Percentiles rank a stretch among this genome's conserved stretches.
Evolutionary conservation across 176 grass and related monocot species (phyloP).

Genomic region (Avena eriantha): DNA sequence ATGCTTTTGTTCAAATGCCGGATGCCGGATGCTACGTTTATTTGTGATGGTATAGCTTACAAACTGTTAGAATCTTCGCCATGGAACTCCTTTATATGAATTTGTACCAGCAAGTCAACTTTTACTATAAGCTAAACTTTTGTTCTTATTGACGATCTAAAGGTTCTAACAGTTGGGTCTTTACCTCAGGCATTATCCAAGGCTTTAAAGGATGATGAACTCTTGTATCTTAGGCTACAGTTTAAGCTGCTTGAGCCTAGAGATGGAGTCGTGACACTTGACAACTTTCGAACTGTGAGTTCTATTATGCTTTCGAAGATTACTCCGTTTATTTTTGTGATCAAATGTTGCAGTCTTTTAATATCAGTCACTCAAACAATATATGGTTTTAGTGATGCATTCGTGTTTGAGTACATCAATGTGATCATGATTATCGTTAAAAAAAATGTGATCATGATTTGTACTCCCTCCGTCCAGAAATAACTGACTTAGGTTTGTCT

Average conservation of each 20-base stretch:
- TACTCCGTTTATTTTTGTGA: neutral
- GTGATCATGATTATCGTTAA: neutral
- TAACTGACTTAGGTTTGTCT: no score
- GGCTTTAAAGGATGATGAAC: constrained; percentile 85
- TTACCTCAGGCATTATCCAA: constrained; percentile 82
- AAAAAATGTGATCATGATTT: neutral
- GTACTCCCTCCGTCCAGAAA: no score
- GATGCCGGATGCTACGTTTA: neutral
- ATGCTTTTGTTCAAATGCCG: constrained; percentile 23
- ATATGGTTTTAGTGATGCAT: neutral
- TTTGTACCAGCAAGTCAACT: constrained; percentile 23
- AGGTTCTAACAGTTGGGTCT: constrained; percentile 32
- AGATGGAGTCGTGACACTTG: constrained; percentile 74
- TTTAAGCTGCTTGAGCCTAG: constrained; percentile 87
- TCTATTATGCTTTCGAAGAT: constrained; percentile 32
- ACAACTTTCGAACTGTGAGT: constrained; percentile 86
- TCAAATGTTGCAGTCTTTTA: neutral
- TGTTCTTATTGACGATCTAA: constrained; percentile 1
- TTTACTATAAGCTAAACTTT: neutral
- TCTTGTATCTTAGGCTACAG: constrained; percentile 85
- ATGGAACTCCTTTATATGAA: neutral
- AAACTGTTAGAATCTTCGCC: neutral
- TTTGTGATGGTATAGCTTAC: constrained; percentile 18
- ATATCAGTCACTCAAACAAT: neutral
- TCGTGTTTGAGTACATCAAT: neutral